Conservation (phyloP, 306 rosid species). For the Argentina anserina region DNA sequence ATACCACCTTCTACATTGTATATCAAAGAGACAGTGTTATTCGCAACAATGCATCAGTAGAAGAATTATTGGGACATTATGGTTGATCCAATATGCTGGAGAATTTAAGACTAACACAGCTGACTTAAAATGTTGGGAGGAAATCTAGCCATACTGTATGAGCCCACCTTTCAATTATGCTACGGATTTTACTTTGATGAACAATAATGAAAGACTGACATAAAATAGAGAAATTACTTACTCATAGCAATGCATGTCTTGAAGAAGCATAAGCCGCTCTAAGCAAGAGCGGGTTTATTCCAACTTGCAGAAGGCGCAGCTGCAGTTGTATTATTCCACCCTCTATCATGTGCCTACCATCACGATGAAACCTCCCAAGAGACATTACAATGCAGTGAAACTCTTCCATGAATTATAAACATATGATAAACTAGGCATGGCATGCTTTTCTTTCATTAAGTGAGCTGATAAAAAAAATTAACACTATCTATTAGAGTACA, state of each 20-base stretch:
- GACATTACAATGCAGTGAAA: slow-evolving; percentile 54
- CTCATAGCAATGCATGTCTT: slow-evolving; percentile 68
- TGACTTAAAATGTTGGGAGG: not conserved
- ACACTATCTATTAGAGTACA: too few species aligned
- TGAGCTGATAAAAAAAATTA: not conserved
- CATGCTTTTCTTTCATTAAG: not conserved
- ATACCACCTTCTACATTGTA: not conserved
- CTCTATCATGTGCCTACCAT: slow-evolving; percentile 56
- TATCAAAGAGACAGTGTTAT: not conserved
- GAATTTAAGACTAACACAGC: not conserved
- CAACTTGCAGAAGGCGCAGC: slow-evolving; percentile 49
- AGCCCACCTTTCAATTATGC: not conserved
- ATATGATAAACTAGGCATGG: not conserved
- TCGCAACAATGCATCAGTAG: not conserved
- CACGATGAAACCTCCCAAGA: slow-evolving; percentile 57
- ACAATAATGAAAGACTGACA: not conserved
- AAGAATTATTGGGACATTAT: not conserved
- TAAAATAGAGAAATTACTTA: slow-evolving; percentile 28
- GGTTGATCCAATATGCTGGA: too few species aligned
- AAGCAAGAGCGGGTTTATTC: slow-evolving; percentile 71
- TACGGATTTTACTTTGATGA: not conserved
- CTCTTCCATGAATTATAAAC: slow-evolving; percentile 49
- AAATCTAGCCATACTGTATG: not conserved
- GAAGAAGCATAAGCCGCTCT: slow-evolving; percentile 70
- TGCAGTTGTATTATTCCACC: slow-evolving; percentile 47